Evolutionary conservation across 768 basidiomycete genomes (phyloP).

Genomic region (Postia placenta): DNA sequence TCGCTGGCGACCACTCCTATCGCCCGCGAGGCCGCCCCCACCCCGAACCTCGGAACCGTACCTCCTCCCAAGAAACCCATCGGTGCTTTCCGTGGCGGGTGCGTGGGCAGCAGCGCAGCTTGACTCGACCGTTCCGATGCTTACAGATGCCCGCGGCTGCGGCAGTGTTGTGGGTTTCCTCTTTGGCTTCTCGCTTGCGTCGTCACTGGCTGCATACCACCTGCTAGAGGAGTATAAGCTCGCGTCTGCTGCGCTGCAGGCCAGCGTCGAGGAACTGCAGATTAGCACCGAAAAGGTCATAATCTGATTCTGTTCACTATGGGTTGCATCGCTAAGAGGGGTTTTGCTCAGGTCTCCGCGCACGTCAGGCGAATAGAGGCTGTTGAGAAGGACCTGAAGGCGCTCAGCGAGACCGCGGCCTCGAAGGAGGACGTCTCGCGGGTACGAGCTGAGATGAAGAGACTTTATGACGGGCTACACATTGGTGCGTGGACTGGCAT

Average conservation of each 20-base stretch:
- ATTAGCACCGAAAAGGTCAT: constrained; percentile 79
- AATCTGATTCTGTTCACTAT: not conserved
- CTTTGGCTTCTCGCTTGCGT: constrained; percentile 86
- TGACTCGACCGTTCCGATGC: not conserved
- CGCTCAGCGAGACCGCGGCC: constrained; percentile 55
- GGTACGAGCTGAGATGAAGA: constrained; percentile 79
- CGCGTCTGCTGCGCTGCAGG: constrained; percentile 81
- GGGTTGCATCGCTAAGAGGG: not conserved
- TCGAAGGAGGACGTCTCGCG: constrained; percentile 77
- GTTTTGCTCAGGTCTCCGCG: constrained; percentile 56
- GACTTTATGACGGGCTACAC: constrained; percentile 78
- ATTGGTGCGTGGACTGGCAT: constrained; percentile 45
- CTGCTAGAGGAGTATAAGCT: constrained; percentile 86
- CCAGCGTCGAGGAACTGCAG: constrained; percentile 83
- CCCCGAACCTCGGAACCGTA: constrained; percentile 47
- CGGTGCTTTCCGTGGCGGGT: constrained; percentile 47
- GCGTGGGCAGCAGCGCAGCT: constrained; percentile 12
- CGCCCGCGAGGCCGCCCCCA: constrained; percentile 35
- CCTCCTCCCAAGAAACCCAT: constrained; percentile 66
- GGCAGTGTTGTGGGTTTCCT: constrained; percentile 76
- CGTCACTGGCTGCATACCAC: constrained; percentile 81
- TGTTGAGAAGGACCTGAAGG: constrained; percentile 86
- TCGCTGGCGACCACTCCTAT: constrained; percentile 38
- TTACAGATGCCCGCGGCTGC: not conserved
- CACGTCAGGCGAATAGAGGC: constrained; percentile 79